Evolutionary conservation across 2,329 filamentous ascomycete species (phyloP), one percentile per base, ranked within the genome.

Genomic region (Metarhizium brunneum): DNA sequence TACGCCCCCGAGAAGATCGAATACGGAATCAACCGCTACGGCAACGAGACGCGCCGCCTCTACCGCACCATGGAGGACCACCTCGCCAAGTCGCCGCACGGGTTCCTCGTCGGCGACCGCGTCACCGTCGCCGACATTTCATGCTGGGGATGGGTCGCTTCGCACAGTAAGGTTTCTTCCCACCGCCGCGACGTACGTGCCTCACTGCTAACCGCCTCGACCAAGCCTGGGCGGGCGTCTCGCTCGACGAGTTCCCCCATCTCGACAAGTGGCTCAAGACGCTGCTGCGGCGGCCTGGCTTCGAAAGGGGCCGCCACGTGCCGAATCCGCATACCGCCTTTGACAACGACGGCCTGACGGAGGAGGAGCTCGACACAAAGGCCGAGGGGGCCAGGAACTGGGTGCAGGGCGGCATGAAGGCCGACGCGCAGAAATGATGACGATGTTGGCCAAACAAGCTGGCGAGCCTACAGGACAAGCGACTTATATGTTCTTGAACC

Each of bases 1-100:
- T 95, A 95, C 65, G 90, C 90, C 1, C 88, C 89, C 0, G 87
- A 92, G 68, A 84, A 81, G 68, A 92, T 95, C 64, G 77, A 85
- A 65, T 95, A 96, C 68, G 90, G 87, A 59, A 83, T 95, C 55
- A 83, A 88, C 65, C 82, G 91, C 50, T 96, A 95, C 73, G 75
- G 79, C 66, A 94, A 90, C 67, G 91, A 96, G 73, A 90, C 87
- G 0, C 80, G 86, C n/a, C 84, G 91, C 14, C 77, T 96, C 2
- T 95, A 94, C 73, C 77, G 83, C 53, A 86, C 90, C 20, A 74
- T 95, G 57, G 85, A 95, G 65, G 82, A 79, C 50, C 84, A 91
- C 55, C 81, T 96, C 47, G 69, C 73, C 59, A 76, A 77, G 64
- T 78, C 78, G 5, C 66, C 69, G 2, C 80, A 77, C 0, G 81